A percentile compares a stretch with the other conserved stretches of the same genome.
Evolutionary conservation across 352 stramenopile genomes (phyloP).

Genomic region (Globisporangium radiosum): DNA sequence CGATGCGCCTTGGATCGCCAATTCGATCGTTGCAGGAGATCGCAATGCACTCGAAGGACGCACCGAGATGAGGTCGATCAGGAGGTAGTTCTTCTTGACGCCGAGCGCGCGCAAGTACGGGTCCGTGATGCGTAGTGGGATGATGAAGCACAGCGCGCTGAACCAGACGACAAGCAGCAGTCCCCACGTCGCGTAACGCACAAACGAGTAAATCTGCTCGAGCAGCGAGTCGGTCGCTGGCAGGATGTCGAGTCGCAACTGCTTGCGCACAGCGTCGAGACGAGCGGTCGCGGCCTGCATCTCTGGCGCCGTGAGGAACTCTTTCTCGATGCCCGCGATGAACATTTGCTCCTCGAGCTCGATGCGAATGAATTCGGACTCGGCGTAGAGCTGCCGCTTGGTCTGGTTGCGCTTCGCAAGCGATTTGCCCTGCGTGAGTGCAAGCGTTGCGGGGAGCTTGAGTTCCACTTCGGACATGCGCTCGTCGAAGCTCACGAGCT

Average conservation of each 20-base stretch:
- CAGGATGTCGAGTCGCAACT: conserved; percentile 59
- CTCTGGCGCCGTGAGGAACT: conserved; percentile 38
- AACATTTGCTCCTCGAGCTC: conserved; percentile 79
- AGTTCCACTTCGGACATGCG: conserved; percentile 46
- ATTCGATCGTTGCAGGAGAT: neutral
- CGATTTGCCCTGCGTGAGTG: conserved; percentile 26
- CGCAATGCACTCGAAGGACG: neutral
- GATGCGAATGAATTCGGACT: conserved; percentile 67
- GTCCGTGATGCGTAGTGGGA: conserved; percentile 60
- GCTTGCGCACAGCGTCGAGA: conserved; percentile 53
- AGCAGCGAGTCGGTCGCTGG: conserved; percentile 31
- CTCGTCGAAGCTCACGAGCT: conserved; percentile 45
- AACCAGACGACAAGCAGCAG: conserved; percentile 75
- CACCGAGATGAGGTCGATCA: conserved; percentile 64
- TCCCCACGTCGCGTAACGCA: conserved; percentile 56
- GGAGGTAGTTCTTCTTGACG: conserved; percentile 71
- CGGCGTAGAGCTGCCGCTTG: conserved; percentile 57
- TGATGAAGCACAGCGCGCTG: conserved; percentile 51
- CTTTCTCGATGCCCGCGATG: conserved; percentile 48
- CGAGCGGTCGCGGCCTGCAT: conserved; percentile 45
- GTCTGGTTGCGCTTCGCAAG: conserved; percentile 72
- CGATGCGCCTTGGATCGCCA: neutral
- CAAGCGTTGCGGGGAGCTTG: conserved; percentile 37
- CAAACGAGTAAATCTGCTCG: conserved; percentile 57
- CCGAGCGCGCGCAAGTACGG: conserved; percentile 43